A percentile compares a stretch with the other conserved stretches of the same genome.
Evolutionary conservation across 2,329 filamentous ascomycete species (phyloP).

Genomic region (Cryoendolithus antarcticus): DNA sequence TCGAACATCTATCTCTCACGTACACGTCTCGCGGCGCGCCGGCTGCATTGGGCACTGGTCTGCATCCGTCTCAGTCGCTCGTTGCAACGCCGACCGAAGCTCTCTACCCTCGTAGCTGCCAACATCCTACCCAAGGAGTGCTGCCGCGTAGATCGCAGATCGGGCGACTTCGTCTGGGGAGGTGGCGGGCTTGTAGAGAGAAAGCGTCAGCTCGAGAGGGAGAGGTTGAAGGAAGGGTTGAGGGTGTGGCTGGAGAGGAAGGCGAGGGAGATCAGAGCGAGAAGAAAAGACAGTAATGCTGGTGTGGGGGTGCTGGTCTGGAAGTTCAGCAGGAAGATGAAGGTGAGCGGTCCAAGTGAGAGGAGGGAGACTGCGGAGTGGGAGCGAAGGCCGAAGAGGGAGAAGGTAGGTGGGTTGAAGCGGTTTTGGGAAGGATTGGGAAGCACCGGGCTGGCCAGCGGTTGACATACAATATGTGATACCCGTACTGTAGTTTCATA

Average conservation of each 20-base stretch:
- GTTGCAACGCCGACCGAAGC: slow-evolving; percentile 47
- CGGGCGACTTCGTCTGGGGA: slow-evolving; percentile 25
- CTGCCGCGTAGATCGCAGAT: slow-evolving; percentile 23
- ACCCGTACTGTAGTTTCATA: no score
- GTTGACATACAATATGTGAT: no score
- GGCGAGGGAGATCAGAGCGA: slow-evolving; percentile 23
- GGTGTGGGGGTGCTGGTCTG: slow-evolving; percentile 31
- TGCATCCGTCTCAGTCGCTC: slow-evolving; percentile 53
- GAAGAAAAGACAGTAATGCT: slow-evolving; percentile 23
- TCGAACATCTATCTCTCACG: slow-evolving; percentile 56
- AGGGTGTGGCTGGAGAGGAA: slow-evolving; percentile 47
- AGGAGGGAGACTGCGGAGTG: slow-evolving; percentile 1
- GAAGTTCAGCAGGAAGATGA: slow-evolving; percentile 29
- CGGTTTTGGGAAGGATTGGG: slow-evolving; percentile 53
- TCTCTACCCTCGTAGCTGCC: slow-evolving; percentile 48
- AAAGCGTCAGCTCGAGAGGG: slow-evolving; percentile 51
- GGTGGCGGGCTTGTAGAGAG: slow-evolving; percentile 51
- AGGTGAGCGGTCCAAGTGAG: slow-evolving; percentile 22
- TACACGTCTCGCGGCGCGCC: slow-evolving; percentile 52
- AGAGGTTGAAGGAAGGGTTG: slow-evolving; percentile 55
- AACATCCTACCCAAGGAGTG: slow-evolving; percentile 56
- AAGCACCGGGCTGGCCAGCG: background rate
- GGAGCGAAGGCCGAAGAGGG: slow-evolving; percentile 25
- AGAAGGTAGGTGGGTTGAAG: slow-evolving; percentile 35
- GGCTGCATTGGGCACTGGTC: slow-evolving; percentile 50